Percentiles rank a stretch among this genome's conserved stretches.
These are phyloP conservation scores for Peribolospora kevripleyi DNA, from an alignment of 768 basidiomycete species.

Conservation along the genomic window DNA sequence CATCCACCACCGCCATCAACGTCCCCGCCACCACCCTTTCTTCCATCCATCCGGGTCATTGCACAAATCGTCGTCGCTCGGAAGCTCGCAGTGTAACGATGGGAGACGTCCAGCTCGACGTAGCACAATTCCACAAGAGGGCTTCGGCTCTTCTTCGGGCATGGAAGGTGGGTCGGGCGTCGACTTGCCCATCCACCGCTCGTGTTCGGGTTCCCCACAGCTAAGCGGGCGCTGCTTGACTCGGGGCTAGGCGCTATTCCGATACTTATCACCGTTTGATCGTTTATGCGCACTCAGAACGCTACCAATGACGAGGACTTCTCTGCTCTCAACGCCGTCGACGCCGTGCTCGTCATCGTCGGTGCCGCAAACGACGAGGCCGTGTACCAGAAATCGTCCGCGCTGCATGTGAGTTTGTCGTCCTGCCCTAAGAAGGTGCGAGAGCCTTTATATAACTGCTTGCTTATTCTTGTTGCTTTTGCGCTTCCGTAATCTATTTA, in stretches of 20 bases:
- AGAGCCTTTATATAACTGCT: slow-evolving; percentile 5
- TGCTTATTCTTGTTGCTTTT: background rate
- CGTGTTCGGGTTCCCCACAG: background rate
- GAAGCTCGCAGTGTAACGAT: no score
- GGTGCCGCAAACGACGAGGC: slow-evolving; percentile 45
- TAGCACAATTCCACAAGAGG: no score
- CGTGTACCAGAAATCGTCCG: slow-evolving; percentile 69
- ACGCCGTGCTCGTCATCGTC: slow-evolving; percentile 20
- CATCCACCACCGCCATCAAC: no score
- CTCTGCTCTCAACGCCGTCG: slow-evolving; percentile 14
- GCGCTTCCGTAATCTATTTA: slow-evolving; percentile 17
- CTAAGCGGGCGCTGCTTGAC: background rate
- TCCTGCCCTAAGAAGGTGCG: slow-evolving; percentile 4
- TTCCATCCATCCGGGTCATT: no score
- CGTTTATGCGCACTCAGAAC: background rate
- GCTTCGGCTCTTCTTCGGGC: no score
- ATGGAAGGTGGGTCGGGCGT: slow-evolving; percentile 1
- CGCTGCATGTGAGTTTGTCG: slow-evolving; percentile 45
- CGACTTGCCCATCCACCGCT: background rate
- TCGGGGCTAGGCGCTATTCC: background rate
- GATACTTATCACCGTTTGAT: background rate
- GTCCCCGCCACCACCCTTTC: no score
- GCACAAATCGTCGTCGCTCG: no score
- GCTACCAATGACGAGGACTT: slow-evolving; percentile 11
- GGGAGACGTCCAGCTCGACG: no score